Percentiles rank a stretch among this genome's conserved stretches.
Evolutionary conservation across 345 rosid species (phyloP).

Genomic region (Arabis alpina): DNA sequence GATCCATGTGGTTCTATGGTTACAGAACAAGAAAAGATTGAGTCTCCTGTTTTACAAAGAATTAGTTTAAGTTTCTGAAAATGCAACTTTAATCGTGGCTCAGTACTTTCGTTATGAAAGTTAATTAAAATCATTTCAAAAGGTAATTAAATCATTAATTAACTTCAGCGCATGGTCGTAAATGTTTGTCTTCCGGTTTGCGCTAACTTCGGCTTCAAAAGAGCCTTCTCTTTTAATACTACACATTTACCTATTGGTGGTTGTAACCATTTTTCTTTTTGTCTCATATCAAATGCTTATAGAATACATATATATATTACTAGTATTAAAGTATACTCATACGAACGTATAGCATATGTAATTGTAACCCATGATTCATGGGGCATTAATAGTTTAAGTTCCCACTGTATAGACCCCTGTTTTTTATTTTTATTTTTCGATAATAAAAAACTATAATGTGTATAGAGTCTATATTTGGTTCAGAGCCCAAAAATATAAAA

Average conservation of each 20-base stretch:
- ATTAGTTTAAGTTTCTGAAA: constrained; percentile 9
- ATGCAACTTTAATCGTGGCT: background rate
- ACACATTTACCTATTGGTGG: constrained; percentile 14
- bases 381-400: constrained; percentile 5
- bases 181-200: background rate
- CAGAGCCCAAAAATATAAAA: background rate
- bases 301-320: background rate
- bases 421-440: too few species aligned
- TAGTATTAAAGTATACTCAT: too few species aligned
- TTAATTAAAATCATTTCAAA: background rate
- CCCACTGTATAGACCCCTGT: background rate
- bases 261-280: background rate
- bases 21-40: too few species aligned
- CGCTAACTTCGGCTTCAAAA: constrained; percentile 8
- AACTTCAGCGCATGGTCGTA: background rate
- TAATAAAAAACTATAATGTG: too few species aligned
- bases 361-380: constrained; percentile 11
- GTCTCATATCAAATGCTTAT: background rate
- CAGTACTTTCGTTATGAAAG: background rate
- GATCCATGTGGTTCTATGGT: too few species aligned
- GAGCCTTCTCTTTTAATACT: background rate
- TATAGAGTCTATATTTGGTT: background rate
- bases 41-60: background rate
- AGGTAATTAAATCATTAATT: background rate
- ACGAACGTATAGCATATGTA: background rate